A percentile compares a stretch with the other conserved stretches of the same genome.
Evolutionary conservation across 768 basidiomycete species (phyloP).

Genomic region (Suillus brevipes): DNA sequence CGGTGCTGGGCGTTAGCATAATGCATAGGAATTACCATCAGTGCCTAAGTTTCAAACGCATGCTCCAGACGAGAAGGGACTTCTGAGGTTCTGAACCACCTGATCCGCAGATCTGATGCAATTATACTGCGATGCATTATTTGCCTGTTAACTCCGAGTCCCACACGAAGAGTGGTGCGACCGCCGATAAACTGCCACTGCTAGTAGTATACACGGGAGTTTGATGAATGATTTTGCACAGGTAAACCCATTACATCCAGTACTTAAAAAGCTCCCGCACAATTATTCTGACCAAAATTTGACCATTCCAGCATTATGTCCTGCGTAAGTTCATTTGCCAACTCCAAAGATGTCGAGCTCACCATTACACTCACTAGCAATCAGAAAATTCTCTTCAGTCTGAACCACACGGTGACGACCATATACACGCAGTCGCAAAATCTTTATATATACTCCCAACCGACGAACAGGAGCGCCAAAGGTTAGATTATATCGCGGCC

Average conservation of each 20-base stretch:
- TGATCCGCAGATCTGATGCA: background rate
- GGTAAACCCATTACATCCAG: background rate
- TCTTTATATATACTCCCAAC: slow-evolving; percentile 25
- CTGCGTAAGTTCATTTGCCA: background rate
- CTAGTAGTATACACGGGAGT: background rate
- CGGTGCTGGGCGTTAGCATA: background rate
- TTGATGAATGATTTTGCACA: background rate
- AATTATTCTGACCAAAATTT: too few relatives aligned
- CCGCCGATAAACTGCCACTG: background rate
- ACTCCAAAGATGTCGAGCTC: background rate
- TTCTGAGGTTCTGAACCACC: background rate
- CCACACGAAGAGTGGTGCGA: background rate
- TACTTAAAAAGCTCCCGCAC: background rate
- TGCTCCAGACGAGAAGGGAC: background rate
- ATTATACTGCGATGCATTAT: background rate
- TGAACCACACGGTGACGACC: background rate
- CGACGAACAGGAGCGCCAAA: slow-evolving; percentile 27
- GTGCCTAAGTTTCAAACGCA: background rate
- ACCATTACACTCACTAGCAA: background rate
- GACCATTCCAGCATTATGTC: background rate
- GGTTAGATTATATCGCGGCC: slow-evolving; percentile 7
- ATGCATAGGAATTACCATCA: background rate
- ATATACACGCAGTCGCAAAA: background rate
- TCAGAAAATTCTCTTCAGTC: background rate
- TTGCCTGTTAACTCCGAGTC: background rate